Evolutionary conservation across 1,284 basidiomycete genomes (phyloP), one percentile per base, ranked within the genome.

Genomic region (Rhodotorula glutinis): DNA sequence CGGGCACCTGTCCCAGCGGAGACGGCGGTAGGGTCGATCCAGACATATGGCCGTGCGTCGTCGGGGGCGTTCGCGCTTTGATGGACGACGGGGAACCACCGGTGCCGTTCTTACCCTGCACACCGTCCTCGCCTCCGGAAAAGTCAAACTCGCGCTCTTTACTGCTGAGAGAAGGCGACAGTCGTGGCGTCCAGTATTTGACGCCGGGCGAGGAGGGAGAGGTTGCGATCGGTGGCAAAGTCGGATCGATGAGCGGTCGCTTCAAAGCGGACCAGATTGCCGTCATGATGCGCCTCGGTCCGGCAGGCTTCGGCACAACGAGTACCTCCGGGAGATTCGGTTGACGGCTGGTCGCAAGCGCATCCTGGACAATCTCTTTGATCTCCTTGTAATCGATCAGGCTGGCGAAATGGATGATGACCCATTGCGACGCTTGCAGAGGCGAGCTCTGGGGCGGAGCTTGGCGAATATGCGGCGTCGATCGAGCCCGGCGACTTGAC

Each of bases 251-350:
- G 17, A 87, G 76, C 0, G 93, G 92, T 71, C 88, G 90, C 19
- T 85, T 88, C 56, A 91, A 82, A 3, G 91, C 89, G 5, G 90
- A 95, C 76, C 93, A 88, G 23, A 97, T 81, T 16, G 92, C 89
- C 9, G 92, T 93, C 67, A 97, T 80, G 73, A 96, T 87, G 14
- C 93, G 86, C 44, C 93, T 86, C 1, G 93, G 93, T 5, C 94
- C 94, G 14, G 90, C 92, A 9, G 93, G 93, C 79, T 97, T 97
- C 8, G 92, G 93, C 38, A 97, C 88, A 71, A 97, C 91, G 82
- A 96, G 89, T 38, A 95, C 86, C 74, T 97, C 93, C 0, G 92
- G 88, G 4, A 84, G 74, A 29, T 69, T 75, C 64, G 60, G 80
- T 75, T 63, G 70, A 10, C 74, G 74, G 81, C 84, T 27, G 81